Conservation (phyloP, 768 basidiomycete genomes). For the Macrocybe gigantea region DNA sequence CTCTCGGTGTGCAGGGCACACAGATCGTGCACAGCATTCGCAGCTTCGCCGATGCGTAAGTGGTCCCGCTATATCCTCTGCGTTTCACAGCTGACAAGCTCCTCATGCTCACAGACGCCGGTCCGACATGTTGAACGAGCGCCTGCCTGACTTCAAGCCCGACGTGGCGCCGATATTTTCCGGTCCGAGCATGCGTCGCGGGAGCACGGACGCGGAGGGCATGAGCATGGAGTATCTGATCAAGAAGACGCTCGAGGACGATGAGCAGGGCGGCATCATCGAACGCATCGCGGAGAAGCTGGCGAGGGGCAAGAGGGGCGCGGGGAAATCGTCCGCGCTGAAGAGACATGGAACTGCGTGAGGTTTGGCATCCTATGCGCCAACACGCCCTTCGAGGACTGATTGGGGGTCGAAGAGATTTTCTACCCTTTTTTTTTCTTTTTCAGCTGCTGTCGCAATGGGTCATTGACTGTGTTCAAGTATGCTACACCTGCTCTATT, state of each 20-base stretch:
- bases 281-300: constrained; percentile 61
- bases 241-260: constrained; percentile 53
- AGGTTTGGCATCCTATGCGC: constrained; percentile 1
- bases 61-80: constrained; percentile 12
- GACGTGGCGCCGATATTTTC: constrained; percentile 36
- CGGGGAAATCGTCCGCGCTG: constrained; percentile 43
- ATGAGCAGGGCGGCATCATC: constrained; percentile 42
- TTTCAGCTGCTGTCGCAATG: too few species aligned
- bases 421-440: background rate
- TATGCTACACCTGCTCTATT: too few species aligned
- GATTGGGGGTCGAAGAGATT: background rate
- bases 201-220: constrained; percentile 34
- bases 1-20: constrained; percentile 56
- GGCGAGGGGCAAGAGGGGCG: constrained; percentile 41
- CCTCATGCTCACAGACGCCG: constrained; percentile 45
- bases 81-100: background rate
- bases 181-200: constrained; percentile 56
- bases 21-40: constrained; percentile 58
- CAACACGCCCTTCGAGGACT: background rate
- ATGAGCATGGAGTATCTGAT: constrained; percentile 64
- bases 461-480: too few species aligned
- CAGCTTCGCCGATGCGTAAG: constrained; percentile 74
- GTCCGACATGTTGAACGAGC: constrained; percentile 70
- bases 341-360: constrained; percentile 62
- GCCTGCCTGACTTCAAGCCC: constrained; percentile 54